A percentile compares a stretch with the other conserved stretches of the same genome.
Evolutionary conservation across 2,329 filamentous ascomycete species (phyloP).

Genomic region (Tolypocladium cylindrosporum): DNA sequence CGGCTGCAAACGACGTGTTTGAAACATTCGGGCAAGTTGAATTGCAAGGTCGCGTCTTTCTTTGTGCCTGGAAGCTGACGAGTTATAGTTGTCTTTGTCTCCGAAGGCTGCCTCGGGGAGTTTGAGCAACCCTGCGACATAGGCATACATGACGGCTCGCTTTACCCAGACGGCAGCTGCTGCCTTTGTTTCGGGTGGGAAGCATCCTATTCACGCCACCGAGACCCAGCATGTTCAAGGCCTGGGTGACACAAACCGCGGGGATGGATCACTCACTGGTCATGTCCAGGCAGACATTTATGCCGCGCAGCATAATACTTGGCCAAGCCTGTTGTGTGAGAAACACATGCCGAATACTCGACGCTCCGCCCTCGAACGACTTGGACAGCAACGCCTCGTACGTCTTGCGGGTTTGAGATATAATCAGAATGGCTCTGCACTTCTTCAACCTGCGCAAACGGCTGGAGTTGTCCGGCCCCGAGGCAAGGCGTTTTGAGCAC

Average conservation of each 20-base stretch:
- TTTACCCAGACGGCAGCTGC: not conserved
- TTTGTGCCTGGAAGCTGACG: not conserved
- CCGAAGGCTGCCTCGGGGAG: not conserved
- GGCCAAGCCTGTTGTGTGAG: too few species aligned
- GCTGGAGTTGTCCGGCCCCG: not conserved
- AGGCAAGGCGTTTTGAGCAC: not conserved
- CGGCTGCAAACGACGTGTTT: not conserved
- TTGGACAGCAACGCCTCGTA: not conserved
- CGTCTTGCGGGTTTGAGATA: not conserved
- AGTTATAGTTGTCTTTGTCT: not conserved
- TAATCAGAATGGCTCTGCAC: not conserved
- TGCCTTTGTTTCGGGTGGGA: not conserved
- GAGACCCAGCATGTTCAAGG: not conserved
- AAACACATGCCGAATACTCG: too few species aligned
- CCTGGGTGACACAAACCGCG: not conserved
- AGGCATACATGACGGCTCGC: not conserved
- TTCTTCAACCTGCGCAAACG: conserved; percentile 4
- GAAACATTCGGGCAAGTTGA: not conserved
- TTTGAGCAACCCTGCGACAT: not conserved
- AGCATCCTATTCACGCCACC: not conserved
- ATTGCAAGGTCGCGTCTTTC: not conserved
- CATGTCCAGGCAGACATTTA: not conserved
- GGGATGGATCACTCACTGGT: not conserved
- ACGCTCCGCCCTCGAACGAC: not conserved
- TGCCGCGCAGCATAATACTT: not conserved